Evolutionary conservation across 2,329 filamentous ascomycete species (phyloP).

Genomic region (Parafenestella ontariensis): DNA sequence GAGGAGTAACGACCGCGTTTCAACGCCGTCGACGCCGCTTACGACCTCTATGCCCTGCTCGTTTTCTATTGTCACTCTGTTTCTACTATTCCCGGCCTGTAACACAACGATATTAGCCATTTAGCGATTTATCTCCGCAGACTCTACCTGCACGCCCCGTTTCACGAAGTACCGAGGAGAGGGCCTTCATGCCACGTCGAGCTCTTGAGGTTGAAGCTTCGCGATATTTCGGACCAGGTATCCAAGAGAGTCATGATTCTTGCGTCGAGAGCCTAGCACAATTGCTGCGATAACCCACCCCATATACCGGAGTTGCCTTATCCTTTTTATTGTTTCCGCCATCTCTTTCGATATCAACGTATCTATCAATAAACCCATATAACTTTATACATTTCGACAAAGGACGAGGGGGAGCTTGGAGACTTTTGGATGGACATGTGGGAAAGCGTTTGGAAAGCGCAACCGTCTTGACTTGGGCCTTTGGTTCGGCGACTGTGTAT

Average conservation of each 20-base stretch:
- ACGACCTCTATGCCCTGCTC: slow-evolving; percentile 15
- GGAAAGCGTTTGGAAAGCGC: neutral
- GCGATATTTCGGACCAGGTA: slow-evolving; percentile 21
- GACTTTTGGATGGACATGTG: neutral
- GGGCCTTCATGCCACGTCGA: slow-evolving; percentile 38
- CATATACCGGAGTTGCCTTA: slow-evolving; percentile 28
- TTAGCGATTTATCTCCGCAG: slow-evolving; percentile 50
- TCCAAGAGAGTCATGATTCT: slow-evolving; percentile 25
- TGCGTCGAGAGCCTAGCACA: slow-evolving; percentile 47
- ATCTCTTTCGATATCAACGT: slow-evolving; percentile 19
- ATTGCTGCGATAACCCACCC: slow-evolving; percentile 11
- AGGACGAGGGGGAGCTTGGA: neutral
- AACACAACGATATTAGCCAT: slow-evolving; percentile 44
- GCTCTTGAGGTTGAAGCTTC: slow-evolving; percentile 51
- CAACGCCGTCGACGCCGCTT: slow-evolving; percentile 2
- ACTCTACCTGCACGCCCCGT: slow-evolving; percentile 27
- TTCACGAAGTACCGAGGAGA: slow-evolving; percentile 52
- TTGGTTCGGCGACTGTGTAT: neutral
- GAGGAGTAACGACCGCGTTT: slow-evolving; percentile 65
- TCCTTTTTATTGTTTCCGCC: slow-evolving; percentile 5
- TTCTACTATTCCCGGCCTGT: slow-evolving; percentile 38
- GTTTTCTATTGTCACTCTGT: slow-evolving; percentile 9
- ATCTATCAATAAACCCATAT: slow-evolving; percentile 24
- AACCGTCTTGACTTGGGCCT: neutral
- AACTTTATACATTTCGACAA: slow-evolving; percentile 12